phyloP scores from a whole-genome alignment of 2,329 filamentous ascomycete genomes.

The Microascus cirrosus region DNA sequence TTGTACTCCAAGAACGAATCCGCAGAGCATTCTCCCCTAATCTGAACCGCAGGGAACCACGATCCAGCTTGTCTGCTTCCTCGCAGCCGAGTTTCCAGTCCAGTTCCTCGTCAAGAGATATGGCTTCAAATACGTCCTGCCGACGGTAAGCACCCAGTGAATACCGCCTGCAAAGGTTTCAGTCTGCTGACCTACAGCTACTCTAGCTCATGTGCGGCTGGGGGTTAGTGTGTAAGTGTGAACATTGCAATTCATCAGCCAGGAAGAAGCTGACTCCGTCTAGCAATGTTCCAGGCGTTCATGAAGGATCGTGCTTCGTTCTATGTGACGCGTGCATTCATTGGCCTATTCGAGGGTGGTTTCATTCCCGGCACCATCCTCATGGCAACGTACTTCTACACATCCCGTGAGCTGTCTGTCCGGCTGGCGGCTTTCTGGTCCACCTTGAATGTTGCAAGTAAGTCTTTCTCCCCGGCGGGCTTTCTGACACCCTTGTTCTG shows the following conservation, averaged over 20 bases:
- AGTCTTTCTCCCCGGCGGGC: not conserved
- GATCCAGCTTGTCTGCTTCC: slow-evolving; percentile 41
- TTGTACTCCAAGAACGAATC: not conserved
- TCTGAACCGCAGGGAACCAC: slow-evolving; percentile 29
- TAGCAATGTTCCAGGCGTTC: slow-evolving; percentile 33
- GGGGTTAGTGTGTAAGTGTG: slow-evolving; percentile 23
- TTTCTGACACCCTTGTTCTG: not conserved
- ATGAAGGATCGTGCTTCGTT: slow-evolving; percentile 34
- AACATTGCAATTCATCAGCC: not conserved
- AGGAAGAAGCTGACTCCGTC: slow-evolving; percentile 12
- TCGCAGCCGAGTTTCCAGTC: slow-evolving; percentile 46
- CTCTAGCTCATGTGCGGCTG: slow-evolving; percentile 29
- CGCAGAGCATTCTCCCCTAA: slow-evolving; percentile 7
- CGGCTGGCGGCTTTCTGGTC: slow-evolving; percentile 61
- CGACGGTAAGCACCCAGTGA: slow-evolving; percentile 17
- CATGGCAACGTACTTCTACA: slow-evolving; percentile 66
- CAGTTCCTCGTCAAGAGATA: slow-evolving; percentile 46
- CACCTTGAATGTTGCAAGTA: slow-evolving; percentile 27
- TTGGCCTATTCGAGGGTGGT: slow-evolving; percentile 42
- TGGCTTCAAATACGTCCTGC: slow-evolving; percentile 45
- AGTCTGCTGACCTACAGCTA: not conserved
- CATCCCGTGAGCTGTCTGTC: slow-evolving; percentile 51
- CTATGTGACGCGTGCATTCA: slow-evolving; percentile 37
- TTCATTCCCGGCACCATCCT: slow-evolving; percentile 51
- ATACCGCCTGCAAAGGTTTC: not conserved